These are phyloP conservation scores for Plasmodium coatneyi DNA, from an alignment of 169 alveolate genomes.

Conservation along the genomic window DNA sequence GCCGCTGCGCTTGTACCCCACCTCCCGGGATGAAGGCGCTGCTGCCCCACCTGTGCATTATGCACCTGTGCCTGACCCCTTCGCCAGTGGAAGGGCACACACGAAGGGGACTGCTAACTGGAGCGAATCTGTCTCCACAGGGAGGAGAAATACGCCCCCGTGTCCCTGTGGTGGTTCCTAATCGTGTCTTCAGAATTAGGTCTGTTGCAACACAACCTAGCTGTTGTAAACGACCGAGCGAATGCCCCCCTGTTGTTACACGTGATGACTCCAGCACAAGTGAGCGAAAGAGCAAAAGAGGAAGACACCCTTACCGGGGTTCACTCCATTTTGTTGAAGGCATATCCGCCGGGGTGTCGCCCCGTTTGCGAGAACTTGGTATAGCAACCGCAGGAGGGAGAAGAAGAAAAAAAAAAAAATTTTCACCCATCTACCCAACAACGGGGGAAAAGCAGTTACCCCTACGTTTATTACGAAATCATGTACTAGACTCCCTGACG, in stretches of 20 bases:
- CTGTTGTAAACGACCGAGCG: neutral
- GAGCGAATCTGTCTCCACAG: neutral
- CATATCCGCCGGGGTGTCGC: neutral
- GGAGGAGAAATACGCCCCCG: neutral
- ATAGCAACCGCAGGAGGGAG: neutral
- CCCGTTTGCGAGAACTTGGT: neutral
- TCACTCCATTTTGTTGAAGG: neutral
- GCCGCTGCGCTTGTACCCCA: neutral
- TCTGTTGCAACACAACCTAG: neutral
- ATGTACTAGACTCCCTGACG: neutral
- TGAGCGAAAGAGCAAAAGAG: neutral
- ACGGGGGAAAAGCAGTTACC: neutral
- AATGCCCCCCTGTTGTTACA: neutral
- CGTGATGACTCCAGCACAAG: neutral
- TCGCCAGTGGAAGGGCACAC: neutral
- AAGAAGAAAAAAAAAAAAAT: neutral
- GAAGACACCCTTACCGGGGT: neutral
- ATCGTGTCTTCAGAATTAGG: neutral
- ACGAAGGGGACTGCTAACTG: neutral
- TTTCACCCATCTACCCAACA: neutral
- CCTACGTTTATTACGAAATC: neutral
- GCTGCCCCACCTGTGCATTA: neutral
- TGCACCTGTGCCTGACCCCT: neutral
- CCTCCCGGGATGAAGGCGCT: neutral
- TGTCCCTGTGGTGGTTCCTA: neutral